Percentiles rank a stretch among this genome's conserved stretches.
Evolutionary conservation across 768 basidiomycete genomes (phyloP).

Genomic region (Mycena sanguinolenta): DNA sequence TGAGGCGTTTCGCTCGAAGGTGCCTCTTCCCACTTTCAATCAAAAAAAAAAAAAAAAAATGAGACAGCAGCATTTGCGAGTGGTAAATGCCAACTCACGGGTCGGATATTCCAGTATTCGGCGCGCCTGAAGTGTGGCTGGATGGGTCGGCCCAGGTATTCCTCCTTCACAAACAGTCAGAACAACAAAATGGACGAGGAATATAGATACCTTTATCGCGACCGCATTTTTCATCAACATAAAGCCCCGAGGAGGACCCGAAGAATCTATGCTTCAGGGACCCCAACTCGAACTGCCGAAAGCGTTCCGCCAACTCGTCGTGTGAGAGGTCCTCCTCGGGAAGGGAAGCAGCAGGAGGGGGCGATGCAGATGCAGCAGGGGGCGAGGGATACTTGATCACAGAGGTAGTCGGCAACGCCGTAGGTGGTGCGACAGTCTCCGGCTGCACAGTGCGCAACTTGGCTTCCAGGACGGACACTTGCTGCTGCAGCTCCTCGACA

Average conservation of each 20-base stretch:
- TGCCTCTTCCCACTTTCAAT: conserved; percentile 55
- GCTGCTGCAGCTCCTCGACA: conserved; percentile 57
- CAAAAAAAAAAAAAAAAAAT: no score
- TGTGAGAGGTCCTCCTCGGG: conserved; percentile 48
- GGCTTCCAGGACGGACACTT: conserved; percentile 59
- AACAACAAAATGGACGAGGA: no score
- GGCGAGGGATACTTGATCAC: conserved; percentile 30
- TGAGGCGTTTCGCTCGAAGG: conserved; percentile 41
- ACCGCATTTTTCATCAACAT: conserved; percentile 59
- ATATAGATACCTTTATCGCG: conserved; percentile 51
- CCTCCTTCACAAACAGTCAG: conserved; percentile 20
- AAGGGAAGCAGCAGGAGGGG: conserved; percentile 21
- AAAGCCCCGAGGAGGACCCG: conserved; percentile 58
- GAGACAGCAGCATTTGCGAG: neutral
- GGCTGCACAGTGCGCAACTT: conserved; percentile 52
- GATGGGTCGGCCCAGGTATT: conserved; percentile 21
- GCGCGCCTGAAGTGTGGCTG: conserved; percentile 25
- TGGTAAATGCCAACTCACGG: conserved; percentile 16
- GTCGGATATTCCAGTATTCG: conserved; percentile 39
- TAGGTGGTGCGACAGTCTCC: neutral
- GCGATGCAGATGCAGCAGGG: conserved; percentile 19
- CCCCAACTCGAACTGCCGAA: conserved; percentile 47
- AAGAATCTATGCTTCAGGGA: conserved; percentile 54
- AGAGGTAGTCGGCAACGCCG: conserved; percentile 9
- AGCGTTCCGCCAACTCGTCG: conserved; percentile 48